Conservation (phyloP, 345 rosid species). For the Bruguiera sexangula region DNA sequence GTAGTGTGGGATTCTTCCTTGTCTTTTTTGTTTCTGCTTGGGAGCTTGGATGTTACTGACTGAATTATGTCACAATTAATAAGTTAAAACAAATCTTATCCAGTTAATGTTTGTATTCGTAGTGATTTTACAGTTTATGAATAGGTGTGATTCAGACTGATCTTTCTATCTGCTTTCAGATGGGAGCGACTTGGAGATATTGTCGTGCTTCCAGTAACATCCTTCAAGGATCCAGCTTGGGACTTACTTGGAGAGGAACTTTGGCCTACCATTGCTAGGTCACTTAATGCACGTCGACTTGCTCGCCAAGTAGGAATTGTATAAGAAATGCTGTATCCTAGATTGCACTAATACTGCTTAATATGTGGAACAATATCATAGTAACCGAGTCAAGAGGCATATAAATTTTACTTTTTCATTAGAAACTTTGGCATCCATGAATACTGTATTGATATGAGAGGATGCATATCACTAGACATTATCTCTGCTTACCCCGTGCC, state of each 20-base stretch:
- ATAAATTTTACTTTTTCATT: background rate
- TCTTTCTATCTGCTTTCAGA: slow-evolving; percentile 35
- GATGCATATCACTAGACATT: no score
- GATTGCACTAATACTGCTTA: background rate
- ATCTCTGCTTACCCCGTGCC: no score
- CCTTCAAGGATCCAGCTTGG: slow-evolving; percentile 78
- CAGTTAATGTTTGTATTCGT: no score
- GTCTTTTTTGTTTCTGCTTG: slow-evolving; percentile 1
- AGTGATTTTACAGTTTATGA: no score
- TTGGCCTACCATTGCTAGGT: slow-evolving; percentile 66
- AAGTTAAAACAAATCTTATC: no score
- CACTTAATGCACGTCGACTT: slow-evolving; percentile 59
- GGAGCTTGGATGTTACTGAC: background rate
- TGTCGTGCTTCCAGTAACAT: slow-evolving; percentile 72
- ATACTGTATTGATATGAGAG: no score
- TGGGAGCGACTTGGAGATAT: slow-evolving; percentile 93
- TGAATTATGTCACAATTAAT: no score
- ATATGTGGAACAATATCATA: no score
- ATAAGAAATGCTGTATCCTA: background rate
- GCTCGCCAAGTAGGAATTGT: slow-evolving; percentile 61
- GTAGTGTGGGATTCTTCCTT: slow-evolving; percentile 18
- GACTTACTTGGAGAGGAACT: slow-evolving; percentile 60
- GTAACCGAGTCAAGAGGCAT: no score
- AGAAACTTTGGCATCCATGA: background rate
- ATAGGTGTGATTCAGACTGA: background rate